These are phyloP conservation scores for Diospyros lotus DNA, from an alignment of 148 eudicot species.

Conservation along the genomic window DNA sequence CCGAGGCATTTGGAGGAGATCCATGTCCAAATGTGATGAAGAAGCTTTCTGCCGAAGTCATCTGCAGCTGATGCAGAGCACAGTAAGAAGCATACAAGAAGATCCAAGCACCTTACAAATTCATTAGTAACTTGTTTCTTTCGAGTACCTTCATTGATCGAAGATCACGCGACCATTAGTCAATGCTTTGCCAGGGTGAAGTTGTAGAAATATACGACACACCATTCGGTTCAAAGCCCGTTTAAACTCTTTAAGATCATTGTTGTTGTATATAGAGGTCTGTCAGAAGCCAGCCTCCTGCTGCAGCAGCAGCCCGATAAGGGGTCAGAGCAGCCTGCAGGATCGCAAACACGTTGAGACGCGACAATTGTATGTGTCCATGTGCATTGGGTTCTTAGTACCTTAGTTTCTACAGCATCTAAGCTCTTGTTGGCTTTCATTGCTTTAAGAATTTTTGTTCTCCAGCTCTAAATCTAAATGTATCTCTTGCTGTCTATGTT, in stretches of 20 bases:
- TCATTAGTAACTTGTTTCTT: neutral
- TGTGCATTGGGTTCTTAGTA: constrained; percentile 14
- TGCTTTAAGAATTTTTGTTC: constrained; percentile 9
- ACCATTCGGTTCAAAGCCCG: constrained; percentile 26
- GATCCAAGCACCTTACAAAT: neutral
- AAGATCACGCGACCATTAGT: constrained; percentile 18
- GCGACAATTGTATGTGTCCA: constrained; percentile 22
- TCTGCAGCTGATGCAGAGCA: constrained; percentile 54
- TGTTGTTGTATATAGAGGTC: constrained; percentile 18
- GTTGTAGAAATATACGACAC: constrained; percentile 47
- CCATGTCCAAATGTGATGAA: constrained; percentile 98
- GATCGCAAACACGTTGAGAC: constrained; percentile 23
- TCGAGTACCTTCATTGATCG: neutral
- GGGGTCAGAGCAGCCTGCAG: neutral
- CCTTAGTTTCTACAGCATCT: neutral
- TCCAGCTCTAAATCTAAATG: neutral
- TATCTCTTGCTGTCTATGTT: neutral
- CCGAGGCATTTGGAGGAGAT: constrained; percentile 83
- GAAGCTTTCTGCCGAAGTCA: constrained; percentile 83
- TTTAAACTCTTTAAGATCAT: constrained; percentile 14
- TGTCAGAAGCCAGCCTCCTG: neutral
- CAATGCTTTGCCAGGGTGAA: constrained; percentile 36
- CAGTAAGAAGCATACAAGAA: neutral
- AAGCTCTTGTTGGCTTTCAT: constrained; percentile 25
- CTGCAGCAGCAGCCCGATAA: neutral